Percentiles rank a stretch among this genome's conserved stretches.
phyloP scores from a whole-genome alignment of 306 rosid species.

The Dryas alaskensis region DNA sequence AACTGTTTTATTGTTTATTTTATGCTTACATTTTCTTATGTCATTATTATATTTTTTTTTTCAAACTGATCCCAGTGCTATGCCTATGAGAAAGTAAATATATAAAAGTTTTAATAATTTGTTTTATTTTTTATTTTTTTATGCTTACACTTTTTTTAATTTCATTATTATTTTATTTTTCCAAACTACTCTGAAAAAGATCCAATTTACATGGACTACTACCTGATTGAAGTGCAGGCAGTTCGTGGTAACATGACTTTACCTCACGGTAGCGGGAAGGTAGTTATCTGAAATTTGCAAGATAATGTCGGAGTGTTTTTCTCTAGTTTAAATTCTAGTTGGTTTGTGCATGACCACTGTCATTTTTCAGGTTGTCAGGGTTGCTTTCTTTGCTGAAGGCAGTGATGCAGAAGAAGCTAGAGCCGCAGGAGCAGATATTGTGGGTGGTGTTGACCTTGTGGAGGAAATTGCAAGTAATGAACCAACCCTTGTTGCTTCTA shows the following conservation, averaged over 20 bases:
- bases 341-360: constrained; percentile 36
- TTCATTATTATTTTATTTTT: background rate
- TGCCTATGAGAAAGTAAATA: background rate
- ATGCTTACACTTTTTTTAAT: background rate
- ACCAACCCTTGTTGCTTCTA: constrained; percentile 20
- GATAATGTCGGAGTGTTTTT: constrained; percentile 9
- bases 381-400: constrained; percentile 99
- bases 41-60: background rate
- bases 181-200: background rate
- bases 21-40: background rate
- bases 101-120: background rate
- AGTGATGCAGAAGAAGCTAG: constrained; percentile 95
- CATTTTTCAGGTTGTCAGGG: constrained; percentile 72
- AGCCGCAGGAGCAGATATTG: constrained; percentile 97
- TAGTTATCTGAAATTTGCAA: constrained; percentile 29
- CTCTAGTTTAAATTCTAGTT: constrained; percentile 22
- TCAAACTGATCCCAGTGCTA: background rate
- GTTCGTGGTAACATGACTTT: constrained; percentile 91
- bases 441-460: constrained; percentile 92
- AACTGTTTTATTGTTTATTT: background rate
- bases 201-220: constrained; percentile 11
- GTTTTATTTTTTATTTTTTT: background rate
- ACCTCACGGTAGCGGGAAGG: constrained; percentile 96
- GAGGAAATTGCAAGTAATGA: constrained; percentile 88
- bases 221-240: constrained; percentile 56